phyloP scores from a whole-genome alignment of 2,329 filamentous ascomycete genomes.

The Claviceps maximensis region DNA sequence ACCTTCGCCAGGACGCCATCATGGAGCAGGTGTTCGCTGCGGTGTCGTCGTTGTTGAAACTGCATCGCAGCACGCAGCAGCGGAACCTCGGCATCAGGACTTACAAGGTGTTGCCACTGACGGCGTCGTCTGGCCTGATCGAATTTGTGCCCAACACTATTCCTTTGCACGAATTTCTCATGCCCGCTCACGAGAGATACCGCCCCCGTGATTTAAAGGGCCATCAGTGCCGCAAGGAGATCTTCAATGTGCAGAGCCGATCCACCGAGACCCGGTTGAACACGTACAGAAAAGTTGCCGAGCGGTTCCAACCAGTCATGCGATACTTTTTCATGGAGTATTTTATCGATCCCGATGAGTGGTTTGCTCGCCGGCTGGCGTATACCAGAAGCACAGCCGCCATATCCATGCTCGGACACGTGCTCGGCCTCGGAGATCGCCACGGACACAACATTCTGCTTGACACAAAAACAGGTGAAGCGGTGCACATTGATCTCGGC shows the following conservation, averaged over 20 bases:
- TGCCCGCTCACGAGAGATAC: conserved; percentile 80
- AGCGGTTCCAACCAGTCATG: conserved; percentile 84
- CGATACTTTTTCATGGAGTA: conserved; percentile 94
- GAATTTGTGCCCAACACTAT: conserved; percentile 94
- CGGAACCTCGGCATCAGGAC: conserved; percentile 83
- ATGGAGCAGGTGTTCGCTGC: conserved; percentile 99
- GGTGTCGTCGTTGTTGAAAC: conserved; percentile 77
- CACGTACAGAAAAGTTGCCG: conserved; percentile 64
- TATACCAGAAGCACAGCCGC: conserved; percentile 91
- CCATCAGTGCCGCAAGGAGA: conserved; percentile 64
- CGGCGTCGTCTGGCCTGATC: conserved; percentile 75
- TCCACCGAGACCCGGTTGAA: conserved; percentile 57
- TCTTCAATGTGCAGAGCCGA: conserved; percentile 57
- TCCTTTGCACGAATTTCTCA: conserved; percentile 80
- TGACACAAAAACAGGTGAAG: conserved; percentile 79
- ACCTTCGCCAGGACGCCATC: conserved; percentile 89
- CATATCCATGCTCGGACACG: conserved; percentile 87
- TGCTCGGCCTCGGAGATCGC: conserved; percentile 83
- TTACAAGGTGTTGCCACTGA: conserved; percentile 91
- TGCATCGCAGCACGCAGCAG: conserved; percentile 76
- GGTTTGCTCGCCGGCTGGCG: conserved; percentile 79
- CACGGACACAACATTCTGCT: conserved; percentile 96
- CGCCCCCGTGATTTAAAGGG: conserved; percentile 73
- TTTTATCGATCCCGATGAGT: conserved; percentile 87
- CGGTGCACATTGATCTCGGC: conserved; percentile 92